Percentiles rank a stretch among this genome's conserved stretches.
Conservation (phyloP, 345 rosid genomes). For the Schrenkiella parvula region DNA sequence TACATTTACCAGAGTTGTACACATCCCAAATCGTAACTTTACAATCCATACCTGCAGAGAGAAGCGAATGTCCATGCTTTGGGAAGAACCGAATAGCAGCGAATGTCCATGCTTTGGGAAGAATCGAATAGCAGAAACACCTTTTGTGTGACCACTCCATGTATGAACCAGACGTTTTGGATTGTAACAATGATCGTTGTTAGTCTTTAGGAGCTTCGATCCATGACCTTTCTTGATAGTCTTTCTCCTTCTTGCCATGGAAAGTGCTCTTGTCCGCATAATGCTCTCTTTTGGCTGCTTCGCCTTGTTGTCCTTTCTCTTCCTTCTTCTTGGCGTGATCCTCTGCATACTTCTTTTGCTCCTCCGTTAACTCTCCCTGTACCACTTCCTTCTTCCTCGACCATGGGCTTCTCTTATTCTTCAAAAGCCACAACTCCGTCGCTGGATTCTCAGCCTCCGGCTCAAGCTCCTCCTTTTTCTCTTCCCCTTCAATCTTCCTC, state of each 20-base stretch:
- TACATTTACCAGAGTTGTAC: constrained; percentile 91
- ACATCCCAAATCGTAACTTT: constrained; percentile 99
- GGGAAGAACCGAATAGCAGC: no score
- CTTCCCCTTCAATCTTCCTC: constrained; percentile 49
- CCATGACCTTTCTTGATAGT: constrained; percentile 97
- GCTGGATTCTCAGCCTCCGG: constrained; percentile 77
- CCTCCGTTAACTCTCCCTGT: constrained; percentile 80
- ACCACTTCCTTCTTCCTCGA: constrained; percentile 86
- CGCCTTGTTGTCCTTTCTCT: constrained; percentile 58
- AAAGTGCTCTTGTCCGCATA: constrained; percentile 80
- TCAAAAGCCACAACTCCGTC: constrained; percentile 68
- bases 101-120: no score
- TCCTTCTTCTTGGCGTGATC: constrained; percentile 93
- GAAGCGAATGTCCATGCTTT: constrained; percentile 91
- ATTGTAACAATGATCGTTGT: constrained; percentile 84
- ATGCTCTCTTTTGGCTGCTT: constrained; percentile 78
- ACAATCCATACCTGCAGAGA: constrained; percentile 94
- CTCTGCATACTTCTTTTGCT: constrained; percentile 96
- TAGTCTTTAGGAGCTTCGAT: constrained; percentile 88
- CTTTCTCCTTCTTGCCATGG: constrained; percentile 93
- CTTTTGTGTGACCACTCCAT: constrained; percentile 88
- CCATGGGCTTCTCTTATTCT: constrained; percentile 94
- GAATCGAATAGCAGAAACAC: constrained; percentile 83
- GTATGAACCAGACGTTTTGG: constrained; percentile 82
- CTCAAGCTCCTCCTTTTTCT: constrained; percentile 34